Base-by-base conservation (phyloP, 2,329 filamentous ascomycete species). In the Knoxdaviesia proteae region DNA sequence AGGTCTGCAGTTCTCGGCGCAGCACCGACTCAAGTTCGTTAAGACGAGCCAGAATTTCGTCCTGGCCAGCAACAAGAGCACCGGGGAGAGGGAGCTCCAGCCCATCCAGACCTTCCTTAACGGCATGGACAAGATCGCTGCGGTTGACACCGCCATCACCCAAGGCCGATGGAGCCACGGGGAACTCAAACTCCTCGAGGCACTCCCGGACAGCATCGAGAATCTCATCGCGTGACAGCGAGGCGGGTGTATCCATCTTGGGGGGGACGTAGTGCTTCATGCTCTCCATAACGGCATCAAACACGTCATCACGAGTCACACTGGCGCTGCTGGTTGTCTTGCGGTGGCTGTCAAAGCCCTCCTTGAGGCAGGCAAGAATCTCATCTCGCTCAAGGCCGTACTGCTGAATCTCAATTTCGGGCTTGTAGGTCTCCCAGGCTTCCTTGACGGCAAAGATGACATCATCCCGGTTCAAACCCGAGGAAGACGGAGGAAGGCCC, bases 361-460 rank as follows among this genome's bases (percentile, higher is more conserved):
- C 80, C 50, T 82, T 77, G 31, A 96, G 68, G 49, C 86, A 93
- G 36, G 80, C 76, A 9, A 96, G 65, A 40, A 96, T 81, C 54
- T 96, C 88, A 8, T 94, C 84, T 5, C 84, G 73, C 56, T 94
- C 88, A 1, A 96, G 65, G 2, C 87, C 88, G 47, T 92, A 81
- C 52, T 93, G 84, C 51, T 94, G 80, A 5, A 93, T 69, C 51
- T 93, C 80, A 41, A 94, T 84, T 51, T 94, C 84, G 1, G 88
- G 88, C 59, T 93, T 93, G 61, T 93, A 93, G 43, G 77, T 83
- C 54, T 94, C 88, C 75, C 86, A 93, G 1, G 87, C 88, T 50
- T 94, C 86, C 50, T 78, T 77, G 9, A 96, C 81, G 3, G 87
- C 86, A 32, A 81, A 71, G 2, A 96, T 71, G 34, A 96, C 83